phyloP scores from a whole-genome alignment of 1,139 yeast species.

The Scheffersomyces cryptocercus region DNA sequence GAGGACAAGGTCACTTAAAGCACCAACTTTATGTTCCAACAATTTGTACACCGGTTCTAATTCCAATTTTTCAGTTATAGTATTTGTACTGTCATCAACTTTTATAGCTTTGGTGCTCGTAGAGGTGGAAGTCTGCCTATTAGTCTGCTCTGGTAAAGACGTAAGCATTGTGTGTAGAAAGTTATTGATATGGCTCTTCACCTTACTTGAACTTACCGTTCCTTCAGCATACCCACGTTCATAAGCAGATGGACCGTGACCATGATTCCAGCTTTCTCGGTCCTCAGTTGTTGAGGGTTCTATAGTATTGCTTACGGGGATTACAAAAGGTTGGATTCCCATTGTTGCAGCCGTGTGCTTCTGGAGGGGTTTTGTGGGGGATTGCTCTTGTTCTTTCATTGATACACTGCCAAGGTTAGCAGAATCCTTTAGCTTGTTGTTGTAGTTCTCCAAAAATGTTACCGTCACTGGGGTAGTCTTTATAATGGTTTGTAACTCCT shows the following conservation, averaged over 20 bases:
- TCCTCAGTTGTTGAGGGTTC: constrained; percentile 4
- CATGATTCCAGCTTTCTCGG: constrained; percentile 19
- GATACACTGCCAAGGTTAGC: no score
- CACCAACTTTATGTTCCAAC: constrained; percentile 30
- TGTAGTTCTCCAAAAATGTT: constrained; percentile 24
- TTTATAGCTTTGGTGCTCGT: not conserved
- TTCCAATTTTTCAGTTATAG: constrained; percentile 34
- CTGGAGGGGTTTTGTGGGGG: not conserved
- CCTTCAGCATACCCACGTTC: constrained; percentile 40
- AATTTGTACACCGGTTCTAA: constrained; percentile 34
- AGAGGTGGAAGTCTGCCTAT: not conserved
- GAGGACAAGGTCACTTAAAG: constrained; percentile 25
- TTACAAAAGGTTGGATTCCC: constrained; percentile 31
- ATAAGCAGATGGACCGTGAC: constrained; percentile 32
- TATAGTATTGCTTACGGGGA: constrained; percentile 11
- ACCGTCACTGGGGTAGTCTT: constrained; percentile 30
- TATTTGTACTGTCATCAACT: constrained; percentile 38
- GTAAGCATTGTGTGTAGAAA: constrained; percentile 5
- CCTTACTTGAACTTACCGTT: constrained; percentile 24
- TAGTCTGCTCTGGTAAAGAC: not conserved
- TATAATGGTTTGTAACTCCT: constrained; percentile 20
- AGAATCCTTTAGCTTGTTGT: constrained; percentile 1
- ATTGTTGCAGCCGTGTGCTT: constrained; percentile 9
- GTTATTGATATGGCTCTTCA: constrained; percentile 22
- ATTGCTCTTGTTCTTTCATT: no score